Evolutionary conservation across 805 yeast species (phyloP), one percentile per base, ranked within the genome.

Genomic region (Kluyveromyces dobzhanskii): DNA sequence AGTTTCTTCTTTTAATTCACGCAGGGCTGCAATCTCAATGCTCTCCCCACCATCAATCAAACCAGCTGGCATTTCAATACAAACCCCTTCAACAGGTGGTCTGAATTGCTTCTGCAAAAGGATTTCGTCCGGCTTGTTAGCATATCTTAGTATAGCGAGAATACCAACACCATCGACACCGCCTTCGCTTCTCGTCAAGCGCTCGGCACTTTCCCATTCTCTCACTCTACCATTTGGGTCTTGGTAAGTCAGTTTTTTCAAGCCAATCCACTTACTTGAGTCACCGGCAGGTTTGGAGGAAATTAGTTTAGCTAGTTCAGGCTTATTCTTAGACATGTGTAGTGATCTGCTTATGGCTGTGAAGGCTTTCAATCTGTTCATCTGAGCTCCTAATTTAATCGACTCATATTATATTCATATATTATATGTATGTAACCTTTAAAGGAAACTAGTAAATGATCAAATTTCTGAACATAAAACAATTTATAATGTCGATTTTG

Each of bases 51-150:
- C 85, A 58, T 90, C 98, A 30, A 92, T 73, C 45, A 90, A 67
- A 0, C 98, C 98, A 0, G 98, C 98, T 1, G 98, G 98, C 57
- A 88, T 72, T 61, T 90, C 98, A 45, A 90, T 78, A 53, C 94
- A 81, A 6, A 90, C 85, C 14, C 86, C 90, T 38, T 73, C 80
- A 3, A 82, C 83, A 1, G 98, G 97, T 1, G 97, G 96, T 41
- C 98, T 72, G 64, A 82, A 90, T 59, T 90, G 98, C 56, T 85
- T 85, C 55, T 85, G 90, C 13, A 92, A 64, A 6, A 87, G 71
- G 47, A 64, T 67, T 26, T 66, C 61, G 44, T 74, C 76, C 3
- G 77, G 71, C 16, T 71, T 71, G 13, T 62, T 59, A 5, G 73
- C 63, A 19, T 67, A 62, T 45, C 76, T 70, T 37, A 87, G 61